These are phyloP conservation scores for Backusella tarrabulga DNA, from an alignment of 192 early-diverging fungal species.

Conservation along the genomic window DNA sequence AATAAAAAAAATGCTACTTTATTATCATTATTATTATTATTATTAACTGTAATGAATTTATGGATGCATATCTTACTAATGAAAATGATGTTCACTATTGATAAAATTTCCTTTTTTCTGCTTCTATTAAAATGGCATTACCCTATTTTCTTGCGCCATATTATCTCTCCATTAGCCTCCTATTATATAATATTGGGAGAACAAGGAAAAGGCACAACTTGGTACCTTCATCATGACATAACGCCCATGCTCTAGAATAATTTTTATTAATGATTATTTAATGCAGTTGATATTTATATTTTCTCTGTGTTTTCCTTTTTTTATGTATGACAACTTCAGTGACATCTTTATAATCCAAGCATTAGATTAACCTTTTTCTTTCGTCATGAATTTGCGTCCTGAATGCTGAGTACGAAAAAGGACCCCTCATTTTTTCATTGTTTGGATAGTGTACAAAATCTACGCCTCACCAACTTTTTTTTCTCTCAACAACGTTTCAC, in stretches of 20 bases:
- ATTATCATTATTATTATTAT: not conserved
- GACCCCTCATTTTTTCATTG: not conserved
- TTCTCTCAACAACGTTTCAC: not conserved
- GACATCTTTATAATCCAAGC: too few relatives aligned
- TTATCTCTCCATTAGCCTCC: not conserved
- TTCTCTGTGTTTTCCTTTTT: too few relatives aligned
- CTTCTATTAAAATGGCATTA: not conserved
- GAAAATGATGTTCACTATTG: too few relatives aligned
- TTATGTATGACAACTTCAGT: too few relatives aligned
- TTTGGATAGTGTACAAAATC: not conserved
- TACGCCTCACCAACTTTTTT: not conserved
- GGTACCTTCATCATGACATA: not conserved
- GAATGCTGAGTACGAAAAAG: too few relatives aligned
- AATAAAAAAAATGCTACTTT: not conserved
- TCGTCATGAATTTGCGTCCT: too few relatives aligned
- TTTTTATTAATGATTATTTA: not conserved
- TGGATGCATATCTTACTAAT: too few relatives aligned
- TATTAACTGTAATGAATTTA: not conserved
- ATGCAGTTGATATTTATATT: too few relatives aligned
- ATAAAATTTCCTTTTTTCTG: too few relatives aligned
- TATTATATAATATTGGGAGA: too few relatives aligned
- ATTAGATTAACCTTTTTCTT: not conserved
- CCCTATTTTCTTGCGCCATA: not conserved
- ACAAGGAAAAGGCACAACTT: too few relatives aligned
- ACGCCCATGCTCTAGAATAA: not conserved